Percentiles rank a stretch among this genome's conserved stretches.
These are phyloP conservation scores for Fraxinus nigra DNA, from an alignment of 305 asterid genomes.

Conservation along the genomic window DNA sequence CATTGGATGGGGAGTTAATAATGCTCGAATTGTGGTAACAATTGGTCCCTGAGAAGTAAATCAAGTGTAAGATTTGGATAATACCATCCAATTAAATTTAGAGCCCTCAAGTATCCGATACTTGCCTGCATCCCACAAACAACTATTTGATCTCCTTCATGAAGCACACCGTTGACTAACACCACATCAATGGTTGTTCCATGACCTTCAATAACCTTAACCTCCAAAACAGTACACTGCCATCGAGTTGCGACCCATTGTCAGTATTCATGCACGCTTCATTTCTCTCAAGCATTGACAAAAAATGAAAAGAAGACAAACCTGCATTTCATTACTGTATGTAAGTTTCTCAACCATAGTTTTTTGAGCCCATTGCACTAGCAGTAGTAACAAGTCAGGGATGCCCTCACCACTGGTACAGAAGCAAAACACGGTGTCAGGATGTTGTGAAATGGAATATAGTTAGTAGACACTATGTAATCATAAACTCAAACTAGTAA, in stretches of 20 bases:
- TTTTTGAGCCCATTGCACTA: conserved; percentile 93
- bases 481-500: conserved; percentile 19
- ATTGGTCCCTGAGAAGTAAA: conserved; percentile 67
- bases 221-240: conserved; percentile 99
- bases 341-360: conserved; percentile 86
- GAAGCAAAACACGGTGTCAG: conserved; percentile 22
- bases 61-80: conserved; percentile 14
- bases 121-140: conserved; percentile 95
- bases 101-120: conserved; percentile 8
- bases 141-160: conserved; percentile 95
- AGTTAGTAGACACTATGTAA: neutral
- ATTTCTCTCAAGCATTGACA: conserved; percentile 20
- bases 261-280: conserved; percentile 6
- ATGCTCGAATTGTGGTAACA: conserved; percentile 80
- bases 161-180: conserved; percentile 92
- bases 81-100: conserved; percentile 1
- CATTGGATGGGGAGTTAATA: conserved; percentile 98
- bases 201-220: conserved; percentile 94
- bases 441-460: neutral
- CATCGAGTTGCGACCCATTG: conserved; percentile 16
- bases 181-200: conserved; percentile 97
- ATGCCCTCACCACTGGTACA: conserved; percentile 87
- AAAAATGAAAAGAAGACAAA: conserved; percentile 33
- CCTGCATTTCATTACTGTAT: conserved; percentile 77
- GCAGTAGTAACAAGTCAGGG: conserved; percentile 74